Evolutionary conservation across 1,284 basidiomycete genomes (phyloP), one percentile per base, ranked within the genome.

Genomic region (Testicularia cyperi): DNA sequence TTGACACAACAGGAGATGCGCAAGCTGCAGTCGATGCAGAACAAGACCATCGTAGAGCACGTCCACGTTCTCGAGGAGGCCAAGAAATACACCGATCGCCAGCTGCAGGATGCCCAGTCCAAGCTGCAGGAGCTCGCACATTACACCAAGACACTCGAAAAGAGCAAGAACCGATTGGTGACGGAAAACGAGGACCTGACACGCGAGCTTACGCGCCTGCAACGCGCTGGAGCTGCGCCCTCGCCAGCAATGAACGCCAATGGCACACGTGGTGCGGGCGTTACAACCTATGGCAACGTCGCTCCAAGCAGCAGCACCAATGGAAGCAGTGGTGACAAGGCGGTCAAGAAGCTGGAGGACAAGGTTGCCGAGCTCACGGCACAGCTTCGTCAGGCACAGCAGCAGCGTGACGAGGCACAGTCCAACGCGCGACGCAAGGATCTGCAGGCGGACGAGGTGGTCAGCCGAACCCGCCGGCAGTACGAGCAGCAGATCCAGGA

Each of bases 41-140:
- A 97, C 81, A 96, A 94, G 81, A 97, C 91, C 12, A 95, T 96
- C 48, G 92, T 99, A 36, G 94, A 99, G 78, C 95, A 99, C 72
- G 92, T 98, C 16, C 88, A 98, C 69, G 95, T 98, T 14, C 82
- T 96, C 6, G 92, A 98, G 76, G 90, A 95, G 72, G 94, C 95
- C 9, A 97, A 97, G 78, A 88, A 88, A 47, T 86, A 95, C 56
- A 95, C 95, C 1, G 94, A 98, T 74, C 84, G 88, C 20, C 90
- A 97, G 75, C 84, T 97, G 6, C 83, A 81, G 20, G 89, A 91
- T 16, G 86, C 89, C 0, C 86, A 88, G 58, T 78, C 82, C 19
- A 88, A 91, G 75, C 76, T 92, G 21, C 82, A 86, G 76, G 84
- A 85, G 68, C 85, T 88, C 33, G 81, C 80, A 1, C 81, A 82